These are phyloP conservation scores for Mycena pura DNA, from an alignment of 768 basidiomycete species.

Conservation along the genomic window DNA sequence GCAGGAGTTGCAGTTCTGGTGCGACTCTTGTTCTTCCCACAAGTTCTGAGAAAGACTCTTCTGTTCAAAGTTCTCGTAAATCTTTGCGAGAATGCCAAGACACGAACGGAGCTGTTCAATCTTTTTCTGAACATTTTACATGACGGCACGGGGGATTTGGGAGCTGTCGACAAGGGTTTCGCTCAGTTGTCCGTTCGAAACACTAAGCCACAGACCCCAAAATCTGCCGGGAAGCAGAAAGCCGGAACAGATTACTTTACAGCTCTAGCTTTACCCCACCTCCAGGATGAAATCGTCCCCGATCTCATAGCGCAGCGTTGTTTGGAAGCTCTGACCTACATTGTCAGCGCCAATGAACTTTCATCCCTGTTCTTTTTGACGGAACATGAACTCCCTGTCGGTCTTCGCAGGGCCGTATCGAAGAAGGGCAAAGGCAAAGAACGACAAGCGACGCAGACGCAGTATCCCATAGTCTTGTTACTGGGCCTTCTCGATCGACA, in stretches of 20 bases:
- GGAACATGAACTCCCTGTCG: constrained; percentile 90
- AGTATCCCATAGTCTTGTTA: constrained; percentile 91
- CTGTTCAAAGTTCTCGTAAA: constrained; percentile 92
- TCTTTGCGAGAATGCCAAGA: constrained; percentile 93
- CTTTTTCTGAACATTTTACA: constrained; percentile 92
- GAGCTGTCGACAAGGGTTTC: constrained; percentile 92
- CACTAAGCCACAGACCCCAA: constrained; percentile 57
- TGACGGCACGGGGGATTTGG: constrained; percentile 92
- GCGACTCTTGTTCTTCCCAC: constrained; percentile 95
- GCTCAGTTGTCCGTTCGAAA: constrained; percentile 85
- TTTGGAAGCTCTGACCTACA: constrained; percentile 87
- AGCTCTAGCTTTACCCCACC: constrained; percentile 54
- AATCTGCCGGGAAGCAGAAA: constrained; percentile 76
- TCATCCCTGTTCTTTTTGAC: constrained; percentile 94
- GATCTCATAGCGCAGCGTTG: constrained; percentile 94
- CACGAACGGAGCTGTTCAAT: constrained; percentile 92
- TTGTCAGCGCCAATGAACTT: constrained; percentile 83
- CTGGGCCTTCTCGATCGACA: constrained; percentile 89
- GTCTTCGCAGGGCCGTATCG: constrained; percentile 67
- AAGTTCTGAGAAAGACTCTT: constrained; percentile 83
- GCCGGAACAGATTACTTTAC: constrained; percentile 57
- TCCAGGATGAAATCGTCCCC: constrained; percentile 83
- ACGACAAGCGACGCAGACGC: constrained; percentile 77
- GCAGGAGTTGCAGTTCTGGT: constrained; percentile 87
- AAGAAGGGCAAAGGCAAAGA: constrained; percentile 98